Base-by-base conservation (phyloP, 1,284 basidiomycete genomes). In the Leccinum cinnamomeum region DNA sequence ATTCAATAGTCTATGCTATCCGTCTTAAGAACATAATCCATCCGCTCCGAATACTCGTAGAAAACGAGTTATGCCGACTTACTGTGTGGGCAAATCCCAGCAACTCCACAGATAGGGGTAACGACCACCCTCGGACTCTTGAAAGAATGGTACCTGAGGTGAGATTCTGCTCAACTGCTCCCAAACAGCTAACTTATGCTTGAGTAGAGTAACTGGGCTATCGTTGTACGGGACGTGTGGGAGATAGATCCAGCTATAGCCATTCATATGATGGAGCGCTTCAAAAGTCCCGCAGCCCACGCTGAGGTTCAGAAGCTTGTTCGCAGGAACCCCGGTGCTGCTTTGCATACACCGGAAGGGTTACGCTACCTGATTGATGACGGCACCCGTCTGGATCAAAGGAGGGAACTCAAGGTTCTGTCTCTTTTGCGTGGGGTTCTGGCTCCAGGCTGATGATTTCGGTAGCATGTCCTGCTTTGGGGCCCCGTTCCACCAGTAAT, bases 21-120 rank as follows among this genome's bases (percentile, higher is more conserved):
- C 80, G 82, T 59, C 83, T 93, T 55, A 83, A 83, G 54, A 87
- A 83, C 58, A 79, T 90, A 5, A 90, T 90, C 58, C 81, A 85
- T 20, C 87, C 95, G 2, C 79, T 98, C 28, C 84, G 90, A 56
- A 78, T 97, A 4, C 81, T 99, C 12, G 86, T 96, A 11, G 94
- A 97, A 75, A 96, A 93, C 72, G 97, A 99, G 74, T 87, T 97
- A 51, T 87, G 84, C 69, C 84, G 95, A 12, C 78, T 99, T 55
- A 84, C 81, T 3, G 95, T 99, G 2, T 99, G 97, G 97, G 82
- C 83, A 56, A 98, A 99, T 75, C 94, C 95, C 0, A 82, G 86
- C 28, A 91, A 89, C 66, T 94, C 96, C 65, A 70, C 81, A 3
- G 87, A 84, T 68, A 85, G 90, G 65, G 91, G 87, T 10, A 72